Percentiles rank a stretch among this genome's conserved stretches.
These are phyloP conservation scores for Kuraishia piskuri DNA, from an alignment of 805 yeast genomes.

Conservation along the genomic window DNA sequence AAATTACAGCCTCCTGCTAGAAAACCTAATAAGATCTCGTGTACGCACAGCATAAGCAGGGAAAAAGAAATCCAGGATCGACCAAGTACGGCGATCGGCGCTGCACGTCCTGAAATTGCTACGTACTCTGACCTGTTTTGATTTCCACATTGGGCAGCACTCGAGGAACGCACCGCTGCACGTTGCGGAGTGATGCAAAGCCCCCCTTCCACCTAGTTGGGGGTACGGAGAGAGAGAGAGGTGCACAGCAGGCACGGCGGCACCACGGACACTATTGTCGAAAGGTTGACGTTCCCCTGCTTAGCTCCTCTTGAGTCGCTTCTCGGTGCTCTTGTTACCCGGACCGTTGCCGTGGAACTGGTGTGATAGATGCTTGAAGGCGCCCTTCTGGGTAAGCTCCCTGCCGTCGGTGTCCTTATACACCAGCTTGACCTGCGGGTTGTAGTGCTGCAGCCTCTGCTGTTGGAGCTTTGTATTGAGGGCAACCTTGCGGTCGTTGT, in stretches of 20 bases:
- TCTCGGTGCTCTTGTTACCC: neutral
- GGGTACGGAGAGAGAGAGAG: no score
- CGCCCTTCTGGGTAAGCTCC: slow-evolving; percentile 53
- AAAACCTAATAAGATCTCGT: neutral
- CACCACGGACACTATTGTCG: neutral
- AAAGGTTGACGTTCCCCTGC: neutral
- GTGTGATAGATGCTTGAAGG: slow-evolving; percentile 70
- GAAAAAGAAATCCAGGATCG: neutral
- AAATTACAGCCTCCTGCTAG: neutral
- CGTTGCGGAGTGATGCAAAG: neutral
- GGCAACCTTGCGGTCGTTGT: neutral
- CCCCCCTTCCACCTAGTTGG: neutral
- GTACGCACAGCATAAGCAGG: neutral
- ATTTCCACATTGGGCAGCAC: neutral
- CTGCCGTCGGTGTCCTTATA: slow-evolving; percentile 63
- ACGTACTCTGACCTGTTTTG: neutral
- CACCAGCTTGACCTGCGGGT: slow-evolving; percentile 41
- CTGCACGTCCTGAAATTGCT: neutral
- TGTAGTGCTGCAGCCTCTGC: slow-evolving; percentile 22
- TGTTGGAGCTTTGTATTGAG: slow-evolving; percentile 7
- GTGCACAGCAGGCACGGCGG: no score
- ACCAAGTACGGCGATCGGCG: neutral
- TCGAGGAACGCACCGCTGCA: neutral
- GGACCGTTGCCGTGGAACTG: slow-evolving; percentile 55
- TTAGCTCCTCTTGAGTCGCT: neutral